Conservation (phyloP, 2,329 filamentous ascomycete genomes). For the Aspergillus vadensis region DNA sequence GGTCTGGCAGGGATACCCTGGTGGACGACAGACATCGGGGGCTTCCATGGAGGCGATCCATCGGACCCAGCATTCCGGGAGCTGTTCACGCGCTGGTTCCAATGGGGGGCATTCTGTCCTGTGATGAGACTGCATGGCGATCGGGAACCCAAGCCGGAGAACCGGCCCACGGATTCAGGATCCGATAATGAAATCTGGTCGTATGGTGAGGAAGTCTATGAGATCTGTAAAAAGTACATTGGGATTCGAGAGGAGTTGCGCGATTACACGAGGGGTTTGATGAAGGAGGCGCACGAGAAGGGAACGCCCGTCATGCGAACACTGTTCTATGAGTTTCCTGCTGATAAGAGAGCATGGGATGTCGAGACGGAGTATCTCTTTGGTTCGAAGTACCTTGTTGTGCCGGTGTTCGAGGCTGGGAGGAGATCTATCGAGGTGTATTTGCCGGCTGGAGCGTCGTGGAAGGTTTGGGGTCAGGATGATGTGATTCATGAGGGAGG, state of each 20-base stretch:
- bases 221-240: slow-evolving; percentile 63
- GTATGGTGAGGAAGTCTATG: slow-evolving; percentile 62
- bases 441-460: slow-evolving; percentile 52
- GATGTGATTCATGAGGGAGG: slow-evolving; percentile 43
- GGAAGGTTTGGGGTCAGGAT: slow-evolving; percentile 45
- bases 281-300: slow-evolving; percentile 61
- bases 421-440: slow-evolving; percentile 53
- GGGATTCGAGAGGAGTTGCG: slow-evolving; percentile 59
- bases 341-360: slow-evolving; percentile 57
- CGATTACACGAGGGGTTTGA: slow-evolving; percentile 59
- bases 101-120: slow-evolving; percentile 68
- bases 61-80: slow-evolving; percentile 60
- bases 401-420: slow-evolving; percentile 57
- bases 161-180: slow-evolving; percentile 31
- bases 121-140: slow-evolving; percentile 70
- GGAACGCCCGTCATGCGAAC: slow-evolving; percentile 65
- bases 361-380: slow-evolving; percentile 66
- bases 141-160: slow-evolving; percentile 56
- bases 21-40: slow-evolving; percentile 73
- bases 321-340: slow-evolving; percentile 65
- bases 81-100: slow-evolving; percentile 68
- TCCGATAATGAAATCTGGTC: slow-evolving; percentile 61
- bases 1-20: slow-evolving; percentile 65
- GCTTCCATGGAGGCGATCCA: slow-evolving; percentile 67
- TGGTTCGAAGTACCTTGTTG: slow-evolving; percentile 60